A percentile compares a stretch with the other conserved stretches of the same genome.
Evolutionary conservation across 1,284 basidiomycete species (phyloP).

Genomic region (Somion occarium): DNA sequence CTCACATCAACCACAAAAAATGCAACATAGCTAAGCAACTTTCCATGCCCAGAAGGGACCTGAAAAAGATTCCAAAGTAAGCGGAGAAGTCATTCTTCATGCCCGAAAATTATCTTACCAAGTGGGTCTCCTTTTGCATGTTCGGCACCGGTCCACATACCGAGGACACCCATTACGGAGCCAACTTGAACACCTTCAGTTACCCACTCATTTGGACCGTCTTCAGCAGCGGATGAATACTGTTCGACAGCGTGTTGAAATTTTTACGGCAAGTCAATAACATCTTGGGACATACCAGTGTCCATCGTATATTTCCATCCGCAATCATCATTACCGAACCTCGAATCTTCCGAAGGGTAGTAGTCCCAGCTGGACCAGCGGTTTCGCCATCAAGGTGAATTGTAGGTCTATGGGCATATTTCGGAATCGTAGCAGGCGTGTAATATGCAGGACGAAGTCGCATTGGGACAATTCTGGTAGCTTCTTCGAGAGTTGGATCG

Average conservation of each 20-base stretch:
- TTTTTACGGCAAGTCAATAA: background rate
- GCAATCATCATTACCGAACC: constrained; percentile 48
- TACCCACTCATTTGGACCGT: constrained; percentile 37
- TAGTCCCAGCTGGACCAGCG: constrained; percentile 31
- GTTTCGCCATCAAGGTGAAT: constrained; percentile 47
- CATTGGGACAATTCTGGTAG: constrained; percentile 49
- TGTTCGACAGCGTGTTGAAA: constrained; percentile 9
- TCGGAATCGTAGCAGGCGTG: constrained; percentile 29
- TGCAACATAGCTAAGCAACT: constrained; percentile 26
- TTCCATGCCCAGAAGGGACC: constrained; percentile 60
- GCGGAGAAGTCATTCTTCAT: background rate
- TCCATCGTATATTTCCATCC: constrained; percentile 50
- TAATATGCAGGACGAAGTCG: constrained; percentile 41
- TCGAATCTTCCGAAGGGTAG: constrained; percentile 27
- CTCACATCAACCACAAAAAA: no score
- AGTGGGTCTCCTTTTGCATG: constrained; percentile 43
- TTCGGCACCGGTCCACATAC: constrained; percentile 55
- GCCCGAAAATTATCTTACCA: constrained; percentile 30
- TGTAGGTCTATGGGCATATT: constrained; percentile 37
- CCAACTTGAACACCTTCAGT: constrained; percentile 56
- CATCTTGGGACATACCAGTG: constrained; percentile 34
- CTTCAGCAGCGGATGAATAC: constrained; percentile 18
- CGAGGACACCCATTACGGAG: constrained; percentile 46
- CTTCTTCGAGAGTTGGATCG: constrained; percentile 37
- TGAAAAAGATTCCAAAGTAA: constrained; percentile 7